Conservation (phyloP, 495 filamentous ascomycete genomes). For the Parmelia sp. region DNA sequence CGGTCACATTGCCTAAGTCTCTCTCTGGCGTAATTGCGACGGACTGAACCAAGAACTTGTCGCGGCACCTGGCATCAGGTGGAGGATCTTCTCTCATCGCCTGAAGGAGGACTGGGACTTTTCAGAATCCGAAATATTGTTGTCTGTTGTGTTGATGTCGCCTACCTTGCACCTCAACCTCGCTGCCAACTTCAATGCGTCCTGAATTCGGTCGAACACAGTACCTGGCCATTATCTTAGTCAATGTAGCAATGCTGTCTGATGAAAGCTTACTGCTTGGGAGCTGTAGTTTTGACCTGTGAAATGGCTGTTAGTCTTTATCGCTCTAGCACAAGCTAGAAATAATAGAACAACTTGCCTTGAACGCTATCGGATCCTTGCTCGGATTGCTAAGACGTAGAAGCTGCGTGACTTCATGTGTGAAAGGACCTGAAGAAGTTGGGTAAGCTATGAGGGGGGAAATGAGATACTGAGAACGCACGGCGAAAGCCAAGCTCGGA, state of each 20-base stretch:
- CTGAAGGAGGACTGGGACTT: conserved; percentile 73
- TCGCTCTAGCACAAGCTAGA: background rate
- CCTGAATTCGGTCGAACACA: conserved; percentile 97
- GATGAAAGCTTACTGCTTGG: conserved; percentile 76
- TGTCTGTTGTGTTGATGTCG: conserved; percentile 12
- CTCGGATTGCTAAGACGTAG: conserved; percentile 75
- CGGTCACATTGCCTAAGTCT: conserved; percentile 69
- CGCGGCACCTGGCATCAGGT: conserved; percentile 77
- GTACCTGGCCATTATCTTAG: conserved; percentile 58
- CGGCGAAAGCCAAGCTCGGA: conserved; percentile 87
- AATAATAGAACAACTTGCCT: conserved; percentile 51
- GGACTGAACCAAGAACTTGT: conserved; percentile 98
- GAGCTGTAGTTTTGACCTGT: conserved; percentile 97
- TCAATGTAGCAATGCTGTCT: conserved; percentile 21
- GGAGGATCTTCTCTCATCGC: conserved; percentile 96
- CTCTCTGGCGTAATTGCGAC: conserved; percentile 76
- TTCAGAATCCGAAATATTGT: conserved; percentile 7
- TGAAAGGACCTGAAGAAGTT: conserved; percentile 72
- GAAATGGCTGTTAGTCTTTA: conserved; percentile 5
- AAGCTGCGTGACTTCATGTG: conserved; percentile 77
- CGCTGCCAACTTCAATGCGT: conserved; percentile 78
- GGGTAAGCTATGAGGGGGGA: conserved; percentile 9
- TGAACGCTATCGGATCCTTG: conserved; percentile 81
- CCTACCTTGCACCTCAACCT: conserved; percentile 89
- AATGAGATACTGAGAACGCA: conserved; percentile 42